Evolutionary conservation across 768 basidiomycete genomes (phyloP).

Genomic region (Mycena pura): DNA sequence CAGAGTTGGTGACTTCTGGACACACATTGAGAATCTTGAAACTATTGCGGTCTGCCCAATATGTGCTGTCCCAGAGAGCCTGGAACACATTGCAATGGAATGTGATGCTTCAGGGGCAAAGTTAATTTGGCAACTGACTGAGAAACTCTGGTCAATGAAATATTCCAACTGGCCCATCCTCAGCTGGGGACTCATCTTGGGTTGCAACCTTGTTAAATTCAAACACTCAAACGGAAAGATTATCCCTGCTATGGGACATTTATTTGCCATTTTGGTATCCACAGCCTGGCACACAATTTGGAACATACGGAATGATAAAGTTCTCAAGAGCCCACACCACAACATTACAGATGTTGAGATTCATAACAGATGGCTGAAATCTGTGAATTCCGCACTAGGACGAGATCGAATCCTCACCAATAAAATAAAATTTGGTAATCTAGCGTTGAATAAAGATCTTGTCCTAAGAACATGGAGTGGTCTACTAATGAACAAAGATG

Average conservation of each 20-base stretch:
- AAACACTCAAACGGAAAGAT: background rate
- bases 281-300: background rate
- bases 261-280: too few species aligned
- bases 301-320: background rate
- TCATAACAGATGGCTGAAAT: background rate
- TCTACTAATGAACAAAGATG: too few species aligned
- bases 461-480: too few species aligned
- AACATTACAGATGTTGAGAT: too few species aligned
- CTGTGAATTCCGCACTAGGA: background rate
- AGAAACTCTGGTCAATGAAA: background rate
- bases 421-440: too few species aligned
- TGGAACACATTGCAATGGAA: conserved; percentile 22
- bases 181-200: background rate
- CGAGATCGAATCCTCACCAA: background rate
- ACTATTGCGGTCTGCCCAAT: background rate
- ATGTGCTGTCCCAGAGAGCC: conserved; percentile 1
- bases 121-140: background rate
- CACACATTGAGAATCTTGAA: background rate
- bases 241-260: background rate
- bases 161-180: background rate
- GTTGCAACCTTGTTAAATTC: background rate
- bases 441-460: too few species aligned
- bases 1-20: conserved; percentile 23
- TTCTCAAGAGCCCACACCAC: background rate
- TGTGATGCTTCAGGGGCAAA: background rate